Percentiles rank a stretch among this genome's conserved stretches.
These are phyloP conservation scores for Chaetomium tenue DNA, from an alignment of 495 filamentous ascomycete species.

Conservation along the genomic window DNA sequence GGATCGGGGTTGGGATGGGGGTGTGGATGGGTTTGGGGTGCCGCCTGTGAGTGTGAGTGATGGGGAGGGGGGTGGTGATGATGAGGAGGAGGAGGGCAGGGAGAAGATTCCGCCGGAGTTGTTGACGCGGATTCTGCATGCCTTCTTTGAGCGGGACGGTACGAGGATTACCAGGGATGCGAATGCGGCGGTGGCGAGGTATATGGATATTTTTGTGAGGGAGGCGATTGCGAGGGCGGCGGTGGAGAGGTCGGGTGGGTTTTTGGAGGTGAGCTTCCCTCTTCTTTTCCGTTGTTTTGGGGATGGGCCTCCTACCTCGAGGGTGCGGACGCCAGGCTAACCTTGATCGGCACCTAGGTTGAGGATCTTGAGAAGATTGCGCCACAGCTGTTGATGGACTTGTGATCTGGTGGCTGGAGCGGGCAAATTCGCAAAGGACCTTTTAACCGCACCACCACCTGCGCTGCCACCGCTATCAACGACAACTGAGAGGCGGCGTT, in stretches of 20 bases:
- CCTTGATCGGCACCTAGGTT: slow-evolving; percentile 49
- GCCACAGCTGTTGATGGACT: slow-evolving; percentile 86
- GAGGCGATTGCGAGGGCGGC: slow-evolving; percentile 85
- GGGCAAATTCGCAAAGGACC: neutral
- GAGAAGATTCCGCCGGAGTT: slow-evolving; percentile 68
- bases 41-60: neutral
- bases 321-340: slow-evolving; percentile 1
- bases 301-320: neutral
- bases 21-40: slow-evolving; percentile 27
- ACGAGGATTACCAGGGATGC: slow-evolving; percentile 79
- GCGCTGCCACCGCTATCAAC: neutral
- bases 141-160: slow-evolving; percentile 66
- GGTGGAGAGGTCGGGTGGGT: slow-evolving; percentile 64
- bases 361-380: slow-evolving; percentile 89
- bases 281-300: neutral
- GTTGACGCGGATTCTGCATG: slow-evolving; percentile 70
- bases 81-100: slow-evolving; percentile 32
- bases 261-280: slow-evolving; percentile 65
- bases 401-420: slow-evolving; percentile 46
- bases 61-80: slow-evolving; percentile 24
- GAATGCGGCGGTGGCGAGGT: slow-evolving; percentile 73
- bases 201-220: slow-evolving; percentile 87
- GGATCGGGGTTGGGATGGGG: slow-evolving; percentile 17
- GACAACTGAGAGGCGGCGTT: neutral
- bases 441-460: neutral